Conservation (phyloP, 2,329 filamentous ascomycete genomes). For the Ophiostoma populinum region DNA sequence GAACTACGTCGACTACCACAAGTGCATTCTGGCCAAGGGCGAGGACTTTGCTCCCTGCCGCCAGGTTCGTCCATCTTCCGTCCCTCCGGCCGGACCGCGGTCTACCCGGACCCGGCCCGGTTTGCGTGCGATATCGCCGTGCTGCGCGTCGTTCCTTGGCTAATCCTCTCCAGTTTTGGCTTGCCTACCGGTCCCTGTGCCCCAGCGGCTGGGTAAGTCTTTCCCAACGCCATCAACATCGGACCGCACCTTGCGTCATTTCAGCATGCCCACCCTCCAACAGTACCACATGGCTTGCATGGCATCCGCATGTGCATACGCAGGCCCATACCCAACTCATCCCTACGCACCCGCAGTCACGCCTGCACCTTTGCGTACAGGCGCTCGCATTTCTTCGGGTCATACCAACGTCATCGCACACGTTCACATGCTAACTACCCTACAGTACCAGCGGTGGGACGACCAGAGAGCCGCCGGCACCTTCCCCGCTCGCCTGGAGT, state of each 20-base stretch:
- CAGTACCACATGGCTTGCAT: too few species aligned
- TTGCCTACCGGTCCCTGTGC: slow-evolving; percentile 94
- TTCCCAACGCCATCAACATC: too few species aligned
- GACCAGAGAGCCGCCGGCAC: slow-evolving; percentile 69
- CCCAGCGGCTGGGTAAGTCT: slow-evolving; percentile 56
- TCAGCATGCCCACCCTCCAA: too few species aligned
- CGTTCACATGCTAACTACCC: too few species aligned
- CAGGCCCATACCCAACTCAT: too few species aligned
- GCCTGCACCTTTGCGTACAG: background rate
- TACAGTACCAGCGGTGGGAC: slow-evolving; percentile 73
- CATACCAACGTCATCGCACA: slow-evolving; percentile 1
- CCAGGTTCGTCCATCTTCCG: slow-evolving; percentile 46
- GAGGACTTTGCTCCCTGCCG: slow-evolving; percentile 96
- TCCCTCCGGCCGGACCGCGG: too few species aligned
- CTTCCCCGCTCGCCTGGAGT: slow-evolving; percentile 51
- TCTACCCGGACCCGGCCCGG: background rate
- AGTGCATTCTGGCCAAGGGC: slow-evolving; percentile 96
- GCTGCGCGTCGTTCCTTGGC: too few species aligned
- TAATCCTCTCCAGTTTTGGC: slow-evolving; percentile 58
- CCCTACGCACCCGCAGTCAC: too few species aligned
- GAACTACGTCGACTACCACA: slow-evolving; percentile 99
- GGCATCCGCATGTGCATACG: too few species aligned
- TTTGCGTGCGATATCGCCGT: background rate
- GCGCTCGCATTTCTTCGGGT: too few species aligned
- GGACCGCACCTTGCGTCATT: too few species aligned